Base-by-base conservation (phyloP, 2,329 filamentous ascomycete genomes). In the Falciphora oryzae region DNA sequence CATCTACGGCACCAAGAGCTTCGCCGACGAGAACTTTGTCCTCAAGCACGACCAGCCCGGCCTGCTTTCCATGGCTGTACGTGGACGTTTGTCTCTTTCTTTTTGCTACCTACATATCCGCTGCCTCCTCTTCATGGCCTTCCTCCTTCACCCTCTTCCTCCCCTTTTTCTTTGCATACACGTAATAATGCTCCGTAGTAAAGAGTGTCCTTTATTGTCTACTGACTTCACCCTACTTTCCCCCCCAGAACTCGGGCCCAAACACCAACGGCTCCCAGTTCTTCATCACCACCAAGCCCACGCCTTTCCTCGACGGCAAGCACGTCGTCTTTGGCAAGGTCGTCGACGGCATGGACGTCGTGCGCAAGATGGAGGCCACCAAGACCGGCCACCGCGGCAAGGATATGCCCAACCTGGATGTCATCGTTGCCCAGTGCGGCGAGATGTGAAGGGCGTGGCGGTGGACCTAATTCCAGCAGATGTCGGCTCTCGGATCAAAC, bases 281-380 rank as follows among this genome's bases (percentile, higher is more conserved):
- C 82, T 99, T 99, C 83, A 94, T 98, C 79, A 97, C 93, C 2
- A 95, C 91, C 0, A 90, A 90, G 2, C 83, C 90, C 6, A 95
- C 94, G 0, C 92, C 92, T 1, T 96, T 96, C 74, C 80, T 99
- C 31, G 90, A 98, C 77, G 86, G 85, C 73, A 98, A 98, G 79
- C 95, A 99, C 75, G 93, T 97, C 65, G 93, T 98, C 25, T 98
- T 98, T 71, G 95, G 95, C 62, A 89, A 91, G 75, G 94, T 98
- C 1, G 82, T 92, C 59, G 91, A 93, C 57, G 93, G 94, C 53
- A 89, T 97, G 85, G 92, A 97, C 66, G 87, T 97, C 7, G 91
- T 98, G 58, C 85, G 83, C 70, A 98, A 96, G 86, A 90, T 99
- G 78, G 94, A 98, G 81, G 89, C 90, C 67, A 95, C 92, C 38